A percentile compares a stretch with the other conserved stretches of the same genome.
Evolutionary conservation across 2,329 filamentous ascomycete genomes (phyloP).

Genomic region (Bipolaris cookei): DNA sequence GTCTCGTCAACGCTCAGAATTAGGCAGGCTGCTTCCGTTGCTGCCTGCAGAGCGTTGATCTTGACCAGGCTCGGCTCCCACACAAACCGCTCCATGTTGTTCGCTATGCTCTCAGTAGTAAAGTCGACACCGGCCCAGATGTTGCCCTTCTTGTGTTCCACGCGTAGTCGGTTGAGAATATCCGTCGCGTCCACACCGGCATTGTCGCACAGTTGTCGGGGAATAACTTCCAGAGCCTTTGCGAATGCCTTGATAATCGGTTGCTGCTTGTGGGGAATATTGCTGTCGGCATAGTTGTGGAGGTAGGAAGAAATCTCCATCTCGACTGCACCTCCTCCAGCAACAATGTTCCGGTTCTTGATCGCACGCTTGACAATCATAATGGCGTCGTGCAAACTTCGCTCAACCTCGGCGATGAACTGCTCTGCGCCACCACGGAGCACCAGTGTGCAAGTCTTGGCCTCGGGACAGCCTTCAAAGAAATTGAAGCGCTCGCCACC

Average conservation of each 20-base stretch:
- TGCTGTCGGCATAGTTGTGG: slow-evolving; percentile 89
- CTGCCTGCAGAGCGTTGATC: slow-evolving; percentile 95
- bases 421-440: slow-evolving; percentile 96
- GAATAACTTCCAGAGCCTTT: slow-evolving; percentile 95
- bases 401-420: slow-evolving; percentile 98
- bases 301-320: slow-evolving; percentile 97
- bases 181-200: slow-evolving; percentile 98
- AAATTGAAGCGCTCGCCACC: slow-evolving; percentile 98
- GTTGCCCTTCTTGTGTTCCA: slow-evolving; percentile 93
- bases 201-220: slow-evolving; percentile 96
- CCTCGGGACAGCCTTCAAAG: slow-evolving; percentile 93
- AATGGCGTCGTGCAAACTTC: slow-evolving; percentile 96
- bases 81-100: slow-evolving; percentile 95
- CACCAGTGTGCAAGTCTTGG: slow-evolving; percentile 95
- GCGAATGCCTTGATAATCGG: slow-evolving; percentile 97
- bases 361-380: slow-evolving; percentile 99
- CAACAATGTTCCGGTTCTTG: slow-evolving; percentile 92
- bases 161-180: slow-evolving; percentile 92
- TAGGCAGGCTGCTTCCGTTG: slow-evolving; percentile 92
- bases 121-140: slow-evolving; percentile 98
- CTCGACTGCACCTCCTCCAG: slow-evolving; percentile 90
- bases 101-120: slow-evolving; percentile 83
- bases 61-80: slow-evolving; percentile 98
- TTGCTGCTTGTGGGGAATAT: slow-evolving; percentile 94
- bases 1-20: slow-evolving; percentile 98